Evolutionary conservation across 495 filamentous ascomycete genomes (phyloP), one percentile per base, ranked within the genome.

Genomic region (Physcia stellaris): DNA sequence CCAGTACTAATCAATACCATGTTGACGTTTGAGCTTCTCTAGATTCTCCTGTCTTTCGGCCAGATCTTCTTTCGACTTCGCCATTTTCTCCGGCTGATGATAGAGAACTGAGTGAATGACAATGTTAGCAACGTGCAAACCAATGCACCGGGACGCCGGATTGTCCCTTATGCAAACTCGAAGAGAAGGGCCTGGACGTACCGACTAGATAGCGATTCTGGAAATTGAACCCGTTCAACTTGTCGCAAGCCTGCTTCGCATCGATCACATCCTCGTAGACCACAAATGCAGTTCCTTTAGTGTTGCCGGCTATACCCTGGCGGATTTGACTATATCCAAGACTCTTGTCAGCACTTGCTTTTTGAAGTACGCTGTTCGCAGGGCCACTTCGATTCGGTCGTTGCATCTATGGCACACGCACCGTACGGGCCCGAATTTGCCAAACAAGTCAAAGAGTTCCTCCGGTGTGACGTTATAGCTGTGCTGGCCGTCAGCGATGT

Each of bases 191-290:
- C 13, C 6, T 17, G 21, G 10, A 73, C 85, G 32, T 79, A 94
- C 87, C 87, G 55, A 98, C 92, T 52, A 98, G 85, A 64, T 98
- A 98, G 57, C 90, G 85, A 69, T 88, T 93, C 66, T 96, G 92
- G 62, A 98, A 98, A 66, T 98, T 98, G 75, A 92, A 98, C 54
- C 90, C 90, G 66, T 98, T 96, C 54, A 98, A 70, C 69, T 95
- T 95, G 71, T 98, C 90, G 68, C 92, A 94, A 51, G 90, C 92
- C 62, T 81, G 75, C 66, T 98, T 98, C 45, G 90, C 88, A 70
- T 98, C 90, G 76, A 94, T 86, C 19, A 95, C 92, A 66, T 98
- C 92, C 59, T 96, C 92, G 67, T 92, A 98, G 57, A 98, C 90
- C 34, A 98, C 92, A 65, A 93, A 98, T 52, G 86, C 88, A 20